phyloP scores from a whole-genome alignment of 106 monocot genomes.

The Dendrobium catenatum region DNA sequence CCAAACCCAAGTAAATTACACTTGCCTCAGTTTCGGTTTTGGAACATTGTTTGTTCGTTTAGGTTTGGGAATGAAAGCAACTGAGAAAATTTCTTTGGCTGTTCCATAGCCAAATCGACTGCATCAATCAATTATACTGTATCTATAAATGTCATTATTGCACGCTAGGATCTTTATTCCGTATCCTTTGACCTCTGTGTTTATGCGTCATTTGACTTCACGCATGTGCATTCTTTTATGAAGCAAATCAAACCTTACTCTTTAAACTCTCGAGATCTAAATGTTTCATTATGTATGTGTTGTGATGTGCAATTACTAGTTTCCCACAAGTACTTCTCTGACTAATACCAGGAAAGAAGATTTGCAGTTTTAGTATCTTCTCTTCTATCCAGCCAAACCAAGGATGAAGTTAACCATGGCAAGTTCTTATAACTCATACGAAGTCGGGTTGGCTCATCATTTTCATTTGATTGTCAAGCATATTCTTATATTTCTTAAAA shows the following conservation, averaged over 20 bases:
- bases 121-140: background rate
- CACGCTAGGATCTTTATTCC: background rate
- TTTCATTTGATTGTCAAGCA: background rate
- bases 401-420: slow-evolving; percentile 90
- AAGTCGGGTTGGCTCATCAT: background rate
- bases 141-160: background rate
- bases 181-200: background rate
- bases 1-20: background rate
- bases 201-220: background rate
- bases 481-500: background rate
- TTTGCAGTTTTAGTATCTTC: slow-evolving; percentile 87
- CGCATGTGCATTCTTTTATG: background rate
- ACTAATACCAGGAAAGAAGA: slow-evolving; percentile 58
- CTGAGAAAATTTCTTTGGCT: background rate
- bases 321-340: background rate
- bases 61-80: background rate
- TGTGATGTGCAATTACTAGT: background rate
- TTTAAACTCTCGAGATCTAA: background rate
- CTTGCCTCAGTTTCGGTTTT: background rate
- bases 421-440: slow-evolving; percentile 27
- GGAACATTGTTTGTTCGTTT: background rate
- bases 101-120: background rate
- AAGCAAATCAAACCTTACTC: background rate
- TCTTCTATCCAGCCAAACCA: slow-evolving; percentile 92
- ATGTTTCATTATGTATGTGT: background rate